Conservation (phyloP, 805 yeast species). For the Sungouiella thailandica region DNA sequence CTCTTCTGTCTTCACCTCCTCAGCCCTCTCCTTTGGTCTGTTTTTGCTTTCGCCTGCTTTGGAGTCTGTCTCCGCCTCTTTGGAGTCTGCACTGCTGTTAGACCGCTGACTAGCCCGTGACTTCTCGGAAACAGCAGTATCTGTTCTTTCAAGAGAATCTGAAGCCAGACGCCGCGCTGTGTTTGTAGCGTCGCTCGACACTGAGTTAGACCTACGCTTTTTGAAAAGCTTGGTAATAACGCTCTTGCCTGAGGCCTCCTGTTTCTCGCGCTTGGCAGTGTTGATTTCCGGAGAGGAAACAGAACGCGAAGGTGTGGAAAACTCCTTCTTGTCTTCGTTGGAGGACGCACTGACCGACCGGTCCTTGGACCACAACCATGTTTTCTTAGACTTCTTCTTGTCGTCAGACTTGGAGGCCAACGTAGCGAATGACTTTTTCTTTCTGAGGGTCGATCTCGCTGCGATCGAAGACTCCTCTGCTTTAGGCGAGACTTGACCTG, state of each 20-base stretch:
- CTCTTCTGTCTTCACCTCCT: conserved; percentile 5
- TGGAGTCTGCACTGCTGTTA: neutral
- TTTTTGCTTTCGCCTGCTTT: neutral
- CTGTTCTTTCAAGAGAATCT: neutral
- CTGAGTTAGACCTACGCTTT: conserved; percentile 22
- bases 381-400: conserved; percentile 30
- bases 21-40: neutral
- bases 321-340: neutral
- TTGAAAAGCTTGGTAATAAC: conserved; percentile 39
- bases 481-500: conserved; percentile 6
- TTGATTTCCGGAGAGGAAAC: conserved; percentile 34
- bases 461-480: too few species aligned
- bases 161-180: neutral
- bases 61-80: neutral
- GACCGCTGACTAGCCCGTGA: neutral
- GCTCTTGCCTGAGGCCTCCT: conserved; percentile 25
- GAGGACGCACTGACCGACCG: conserved; percentile 5
- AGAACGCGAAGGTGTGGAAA: conserved; percentile 22
- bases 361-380: conserved; percentile 38
- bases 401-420: conserved; percentile 7
- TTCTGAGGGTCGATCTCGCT: too few species aligned
- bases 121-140: neutral
- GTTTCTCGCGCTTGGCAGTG: conserved; percentile 7
- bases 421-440: conserved; percentile 12
- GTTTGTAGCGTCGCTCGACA: conserved; percentile 6